Conservation (phyloP, 208 protist species). For the Acanthamoeba royreba region DNA sequence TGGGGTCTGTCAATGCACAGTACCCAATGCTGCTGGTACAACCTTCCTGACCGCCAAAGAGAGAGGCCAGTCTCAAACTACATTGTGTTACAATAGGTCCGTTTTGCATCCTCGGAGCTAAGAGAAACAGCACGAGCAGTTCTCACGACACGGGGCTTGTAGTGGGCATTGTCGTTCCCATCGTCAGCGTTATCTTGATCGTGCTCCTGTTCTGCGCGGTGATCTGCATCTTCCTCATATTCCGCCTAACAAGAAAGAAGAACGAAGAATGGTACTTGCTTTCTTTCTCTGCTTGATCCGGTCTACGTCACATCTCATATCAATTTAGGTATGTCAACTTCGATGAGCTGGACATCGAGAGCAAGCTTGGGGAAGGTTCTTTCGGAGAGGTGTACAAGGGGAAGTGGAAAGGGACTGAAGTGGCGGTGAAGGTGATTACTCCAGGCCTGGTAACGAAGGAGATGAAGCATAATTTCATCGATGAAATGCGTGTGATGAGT, state of each 20-base stretch:
- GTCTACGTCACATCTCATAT: not conserved
- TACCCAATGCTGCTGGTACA: not conserved
- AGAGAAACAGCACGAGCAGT: not conserved
- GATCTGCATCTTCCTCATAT: not conserved
- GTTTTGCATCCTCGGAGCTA: not conserved
- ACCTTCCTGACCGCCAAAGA: too few relatives aligned
- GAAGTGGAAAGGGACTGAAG: slow-evolving; percentile 20
- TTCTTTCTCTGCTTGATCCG: not conserved
- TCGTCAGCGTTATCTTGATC: not conserved
- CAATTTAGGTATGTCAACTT: not conserved
- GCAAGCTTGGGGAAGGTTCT: not conserved
- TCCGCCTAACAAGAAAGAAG: not conserved
- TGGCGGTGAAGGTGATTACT: slow-evolving; percentile 6
- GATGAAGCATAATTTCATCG: not conserved
- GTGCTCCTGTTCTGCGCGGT: not conserved
- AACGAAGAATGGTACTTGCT: slow-evolving; percentile 11
- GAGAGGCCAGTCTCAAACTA: too few relatives aligned
- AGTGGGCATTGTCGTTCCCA: not conserved
- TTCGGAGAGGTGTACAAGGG: slow-evolving; percentile 31
- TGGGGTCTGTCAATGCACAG: slow-evolving; percentile 8
- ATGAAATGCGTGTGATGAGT: slow-evolving; percentile 20
- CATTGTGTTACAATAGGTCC: not conserved
- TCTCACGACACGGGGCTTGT: not conserved
- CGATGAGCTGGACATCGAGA: not conserved
- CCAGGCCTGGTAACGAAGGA: not conserved